A percentile compares a stretch with the other conserved stretches of the same genome.
phyloP scores from a whole-genome alignment of 73 alveolate genomes.

The Tetrahymena thermophila region DNA sequence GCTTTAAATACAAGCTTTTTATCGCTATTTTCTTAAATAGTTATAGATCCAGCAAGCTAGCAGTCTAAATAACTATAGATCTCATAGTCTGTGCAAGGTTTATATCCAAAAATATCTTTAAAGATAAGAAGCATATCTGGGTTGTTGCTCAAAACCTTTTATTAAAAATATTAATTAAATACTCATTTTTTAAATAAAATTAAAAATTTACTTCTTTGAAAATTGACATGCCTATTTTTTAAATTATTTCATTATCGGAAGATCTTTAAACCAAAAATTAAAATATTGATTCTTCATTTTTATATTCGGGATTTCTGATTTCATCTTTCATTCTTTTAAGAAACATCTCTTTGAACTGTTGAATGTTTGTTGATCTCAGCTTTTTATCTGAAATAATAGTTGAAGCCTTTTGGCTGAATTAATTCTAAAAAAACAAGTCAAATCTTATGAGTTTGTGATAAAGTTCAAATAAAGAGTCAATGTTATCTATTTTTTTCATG shows the following conservation, averaged over 20 bases:
- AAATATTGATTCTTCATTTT: background rate
- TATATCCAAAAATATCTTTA: background rate
- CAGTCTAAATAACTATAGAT: background rate
- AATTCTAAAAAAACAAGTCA: background rate
- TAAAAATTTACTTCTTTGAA: background rate
- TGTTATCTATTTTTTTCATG: background rate
- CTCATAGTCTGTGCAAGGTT: background rate
- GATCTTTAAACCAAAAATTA: background rate
- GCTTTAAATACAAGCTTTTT: background rate
- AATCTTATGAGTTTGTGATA: background rate
- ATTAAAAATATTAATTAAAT: background rate
- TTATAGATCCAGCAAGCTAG: background rate
- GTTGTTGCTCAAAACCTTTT: background rate
- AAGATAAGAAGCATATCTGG: background rate
- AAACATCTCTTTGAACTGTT: background rate
- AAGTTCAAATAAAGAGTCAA: background rate
- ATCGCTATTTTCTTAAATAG: background rate
- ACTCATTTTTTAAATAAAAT: background rate
- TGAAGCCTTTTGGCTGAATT: background rate
- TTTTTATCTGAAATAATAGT: background rate
- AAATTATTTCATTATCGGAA: background rate
- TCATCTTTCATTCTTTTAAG: background rate
- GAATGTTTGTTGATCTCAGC: background rate
- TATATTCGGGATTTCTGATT: background rate
- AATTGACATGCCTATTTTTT: background rate